Evolutionary conservation across 768 basidiomycete species (phyloP).

Genomic region (Agrocybe praecox): DNA sequence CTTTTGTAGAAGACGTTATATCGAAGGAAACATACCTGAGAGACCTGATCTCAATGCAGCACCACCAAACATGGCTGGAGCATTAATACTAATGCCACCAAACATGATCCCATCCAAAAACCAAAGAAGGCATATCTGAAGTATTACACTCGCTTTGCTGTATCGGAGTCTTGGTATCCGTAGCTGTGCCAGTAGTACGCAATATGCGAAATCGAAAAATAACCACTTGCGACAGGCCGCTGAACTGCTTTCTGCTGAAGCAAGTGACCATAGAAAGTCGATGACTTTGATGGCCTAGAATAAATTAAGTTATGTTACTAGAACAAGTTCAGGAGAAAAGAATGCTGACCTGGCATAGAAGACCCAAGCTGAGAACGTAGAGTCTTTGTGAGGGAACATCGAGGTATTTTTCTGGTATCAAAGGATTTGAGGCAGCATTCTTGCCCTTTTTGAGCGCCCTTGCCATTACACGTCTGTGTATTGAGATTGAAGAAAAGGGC

Average conservation of each 20-base stretch:
- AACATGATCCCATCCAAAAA: constrained; percentile 72
- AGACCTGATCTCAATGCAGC: constrained; percentile 23
- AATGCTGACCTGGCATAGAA: constrained; percentile 69
- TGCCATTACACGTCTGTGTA: constrained; percentile 10
- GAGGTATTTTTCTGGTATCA: constrained; percentile 74
- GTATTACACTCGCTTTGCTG: constrained; percentile 57
- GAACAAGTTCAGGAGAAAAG: neutral
- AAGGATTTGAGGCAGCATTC: constrained; percentile 33
- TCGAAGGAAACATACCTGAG: constrained; percentile 15
- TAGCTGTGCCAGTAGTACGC: constrained; percentile 56
- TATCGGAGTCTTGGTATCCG: constrained; percentile 79
- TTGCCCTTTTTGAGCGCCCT: constrained; percentile 8
- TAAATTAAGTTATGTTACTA: neutral
- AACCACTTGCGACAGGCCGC: constrained; percentile 69
- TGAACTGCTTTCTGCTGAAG: constrained; percentile 44
- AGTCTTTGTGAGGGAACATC: constrained; percentile 81
- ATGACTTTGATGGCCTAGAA: constrained; percentile 74
- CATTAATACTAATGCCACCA: constrained; percentile 67
- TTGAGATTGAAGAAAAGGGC: no score
- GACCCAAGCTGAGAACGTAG: constrained; percentile 75
- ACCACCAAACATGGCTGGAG: constrained; percentile 23
- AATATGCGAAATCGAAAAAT: constrained; percentile 66
- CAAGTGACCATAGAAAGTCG: constrained; percentile 64
- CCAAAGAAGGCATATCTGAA: constrained; percentile 65
- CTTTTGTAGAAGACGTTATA: neutral